Conservation (phyloP, 2,329 filamentous ascomycete genomes). For the Leptographium radiaticola region DNA sequence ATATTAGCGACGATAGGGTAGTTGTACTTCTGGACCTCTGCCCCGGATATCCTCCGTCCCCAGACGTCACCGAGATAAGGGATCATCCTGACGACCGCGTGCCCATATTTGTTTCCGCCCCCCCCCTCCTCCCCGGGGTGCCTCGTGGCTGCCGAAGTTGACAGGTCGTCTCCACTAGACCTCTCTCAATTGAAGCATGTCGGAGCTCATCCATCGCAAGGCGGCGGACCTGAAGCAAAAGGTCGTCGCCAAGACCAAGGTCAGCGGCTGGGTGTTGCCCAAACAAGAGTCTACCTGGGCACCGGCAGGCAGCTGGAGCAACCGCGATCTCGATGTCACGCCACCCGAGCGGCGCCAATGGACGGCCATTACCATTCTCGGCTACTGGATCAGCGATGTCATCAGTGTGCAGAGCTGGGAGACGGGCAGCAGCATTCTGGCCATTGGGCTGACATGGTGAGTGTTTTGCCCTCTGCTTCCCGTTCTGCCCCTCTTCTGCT, state of each 20-base stretch:
- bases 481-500: background rate
- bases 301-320: slow-evolving; percentile 11
- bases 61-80: too few relatives aligned
- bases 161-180: background rate
- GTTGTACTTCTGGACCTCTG: background rate
- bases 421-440: slow-evolving; percentile 12
- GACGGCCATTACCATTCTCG: slow-evolving; percentile 13
- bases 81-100: too few relatives aligned
- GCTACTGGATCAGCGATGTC: slow-evolving; percentile 15
- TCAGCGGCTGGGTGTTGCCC: slow-evolving; percentile 15
- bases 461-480: background rate
- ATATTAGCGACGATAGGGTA: background rate
- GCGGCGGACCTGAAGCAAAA: background rate
- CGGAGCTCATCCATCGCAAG: background rate
- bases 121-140: too few relatives aligned
- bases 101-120: too few relatives aligned
- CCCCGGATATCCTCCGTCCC: too few relatives aligned
- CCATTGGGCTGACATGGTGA: slow-evolving; percentile 13
- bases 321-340: slow-evolving; percentile 11
- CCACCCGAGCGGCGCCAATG: slow-evolving; percentile 11
- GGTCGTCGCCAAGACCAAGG: background rate
- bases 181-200: background rate
- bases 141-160: too few relatives aligned
- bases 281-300: slow-evolving; percentile 13
- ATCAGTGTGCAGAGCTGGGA: slow-evolving; percentile 15